These are phyloP conservation scores for Fusarium sp. DNA, from an alignment of 2,329 filamentous ascomycete species.

Conservation along the genomic window DNA sequence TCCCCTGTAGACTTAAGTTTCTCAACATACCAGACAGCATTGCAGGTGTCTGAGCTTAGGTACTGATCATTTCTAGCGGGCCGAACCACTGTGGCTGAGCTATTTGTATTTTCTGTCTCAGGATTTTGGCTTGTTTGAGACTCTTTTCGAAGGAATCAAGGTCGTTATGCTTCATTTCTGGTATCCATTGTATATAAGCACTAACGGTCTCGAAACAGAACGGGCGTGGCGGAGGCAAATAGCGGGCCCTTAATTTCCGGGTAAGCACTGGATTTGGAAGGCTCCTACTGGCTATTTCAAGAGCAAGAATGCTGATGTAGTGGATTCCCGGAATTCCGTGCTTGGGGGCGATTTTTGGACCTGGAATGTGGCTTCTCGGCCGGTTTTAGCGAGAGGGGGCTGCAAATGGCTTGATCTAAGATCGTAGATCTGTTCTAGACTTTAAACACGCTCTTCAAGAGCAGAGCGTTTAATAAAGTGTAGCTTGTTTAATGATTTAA, in stretches of 20 bases:
- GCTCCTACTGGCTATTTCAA: not conserved
- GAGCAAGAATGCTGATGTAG: not conserved
- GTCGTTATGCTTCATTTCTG: not conserved
- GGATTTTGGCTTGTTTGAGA: not conserved
- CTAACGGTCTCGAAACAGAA: constrained; percentile 12
- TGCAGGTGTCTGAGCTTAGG: not conserved
- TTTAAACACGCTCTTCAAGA: not conserved
- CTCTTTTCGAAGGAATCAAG: not conserved
- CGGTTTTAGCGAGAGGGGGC: not conserved
- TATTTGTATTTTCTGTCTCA: not conserved
- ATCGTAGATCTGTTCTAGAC: not conserved
- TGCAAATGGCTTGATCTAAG: not conserved
- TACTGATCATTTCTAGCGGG: not conserved
- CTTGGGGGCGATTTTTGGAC: not conserved
- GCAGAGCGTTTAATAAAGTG: fast-evolving
- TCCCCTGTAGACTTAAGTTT: not conserved
- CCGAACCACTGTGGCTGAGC: not conserved
- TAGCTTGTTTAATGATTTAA: no score
- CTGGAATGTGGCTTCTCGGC: not conserved
- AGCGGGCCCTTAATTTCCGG: constrained; percentile 7
- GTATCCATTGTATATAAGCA: not conserved
- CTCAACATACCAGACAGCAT: constrained; percentile 9
- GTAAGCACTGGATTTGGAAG: no score
- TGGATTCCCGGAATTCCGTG: not conserved
- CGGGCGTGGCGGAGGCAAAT: not conserved